phyloP scores from a whole-genome alignment of 2,329 filamentous ascomycete species.

The Monosporascus sp. region DNA sequence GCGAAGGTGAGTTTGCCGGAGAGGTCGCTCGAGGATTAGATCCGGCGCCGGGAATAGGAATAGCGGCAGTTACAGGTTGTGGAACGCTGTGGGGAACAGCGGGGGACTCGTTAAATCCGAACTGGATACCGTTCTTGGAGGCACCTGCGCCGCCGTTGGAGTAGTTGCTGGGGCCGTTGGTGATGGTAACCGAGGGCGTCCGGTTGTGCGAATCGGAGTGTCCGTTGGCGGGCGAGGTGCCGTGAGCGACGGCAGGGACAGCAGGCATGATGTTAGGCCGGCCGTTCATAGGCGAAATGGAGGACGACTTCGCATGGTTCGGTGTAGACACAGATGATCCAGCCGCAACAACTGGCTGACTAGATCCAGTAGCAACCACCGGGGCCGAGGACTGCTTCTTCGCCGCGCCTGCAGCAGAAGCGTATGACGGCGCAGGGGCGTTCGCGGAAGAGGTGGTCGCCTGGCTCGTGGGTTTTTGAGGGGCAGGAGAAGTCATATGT shows the following conservation, averaged over 20 bases:
- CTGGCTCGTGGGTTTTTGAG: conserved; percentile 48
- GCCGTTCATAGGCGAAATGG: conserved; percentile 80
- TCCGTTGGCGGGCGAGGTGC: conserved; percentile 65
- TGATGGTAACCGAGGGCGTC: conserved; percentile 90
- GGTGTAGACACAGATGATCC: conserved; percentile 47
- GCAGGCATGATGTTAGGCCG: conserved; percentile 66
- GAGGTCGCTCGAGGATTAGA: conserved; percentile 69
- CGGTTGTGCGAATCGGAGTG: conserved; percentile 66
- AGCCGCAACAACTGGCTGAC: conserved; percentile 49
- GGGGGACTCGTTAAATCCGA: conserved; percentile 71
- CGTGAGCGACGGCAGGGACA: conserved; percentile 60
- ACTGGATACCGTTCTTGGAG: conserved; percentile 67
- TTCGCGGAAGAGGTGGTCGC: conserved; percentile 52
- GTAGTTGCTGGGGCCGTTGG: conserved; percentile 69
- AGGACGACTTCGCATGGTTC: conserved; percentile 59
- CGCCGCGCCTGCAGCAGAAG: conserved; percentile 58
- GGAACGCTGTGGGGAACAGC: conserved; percentile 63
- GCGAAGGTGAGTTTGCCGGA: conserved; percentile 83
- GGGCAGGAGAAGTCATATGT: conserved; percentile 59
- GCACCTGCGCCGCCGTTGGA: conserved; percentile 68
- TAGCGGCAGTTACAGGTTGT: conserved; percentile 51
- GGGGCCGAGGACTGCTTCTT: conserved; percentile 60
- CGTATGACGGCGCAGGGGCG: conserved; percentile 58
- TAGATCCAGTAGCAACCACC: conserved; percentile 55
- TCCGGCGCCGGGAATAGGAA: conserved; percentile 56